Evolutionary conservation across 352 stramenopile species (phyloP).

Genomic region (Proteromonas lacertae): DNA sequence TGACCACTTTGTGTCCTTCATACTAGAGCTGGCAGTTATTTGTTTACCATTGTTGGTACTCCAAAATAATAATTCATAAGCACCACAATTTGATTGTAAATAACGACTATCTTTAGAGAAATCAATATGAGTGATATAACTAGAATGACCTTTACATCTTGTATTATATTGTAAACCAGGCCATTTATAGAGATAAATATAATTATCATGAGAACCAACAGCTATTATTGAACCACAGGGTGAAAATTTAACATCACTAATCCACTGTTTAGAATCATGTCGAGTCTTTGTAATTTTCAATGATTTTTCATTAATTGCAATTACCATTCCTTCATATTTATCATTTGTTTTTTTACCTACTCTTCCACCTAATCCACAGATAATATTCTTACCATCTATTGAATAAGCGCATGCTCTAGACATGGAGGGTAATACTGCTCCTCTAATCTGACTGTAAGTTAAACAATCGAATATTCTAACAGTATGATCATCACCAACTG

Average conservation of each 20-base stretch:
- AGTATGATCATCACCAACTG: neutral
- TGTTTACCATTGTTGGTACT: conserved; percentile 8
- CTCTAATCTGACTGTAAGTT: too few relatives aligned
- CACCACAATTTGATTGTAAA: conserved; percentile 28
- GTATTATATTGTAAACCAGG: conserved; percentile 14
- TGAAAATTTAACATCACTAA: too few relatives aligned
- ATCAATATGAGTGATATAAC: conserved; percentile 27
- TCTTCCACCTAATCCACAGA: too few relatives aligned
- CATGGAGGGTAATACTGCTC: too few relatives aligned
- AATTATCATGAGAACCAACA: conserved; percentile 28
- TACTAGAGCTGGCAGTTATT: conserved; percentile 8
- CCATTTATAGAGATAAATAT: conserved; percentile 51
- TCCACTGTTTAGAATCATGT: too few relatives aligned
- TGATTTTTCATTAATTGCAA: too few relatives aligned
- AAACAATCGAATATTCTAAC: neutral
- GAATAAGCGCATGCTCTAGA: too few relatives aligned
- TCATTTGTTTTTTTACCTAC: too few relatives aligned
- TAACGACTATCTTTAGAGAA: conserved; percentile 32
- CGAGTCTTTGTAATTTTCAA: too few relatives aligned
- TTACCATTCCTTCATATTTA: too few relatives aligned
- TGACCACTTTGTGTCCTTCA: conserved; percentile 51
- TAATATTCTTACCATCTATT: too few relatives aligned
- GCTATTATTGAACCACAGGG: conserved; percentile 10
- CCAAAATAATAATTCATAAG: conserved; percentile 33
- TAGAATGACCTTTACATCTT: conserved; percentile 11